Evolutionary conservation across 176 grass and related monocot genomes (phyloP).

Genomic region (Cenchrus americanus): DNA sequence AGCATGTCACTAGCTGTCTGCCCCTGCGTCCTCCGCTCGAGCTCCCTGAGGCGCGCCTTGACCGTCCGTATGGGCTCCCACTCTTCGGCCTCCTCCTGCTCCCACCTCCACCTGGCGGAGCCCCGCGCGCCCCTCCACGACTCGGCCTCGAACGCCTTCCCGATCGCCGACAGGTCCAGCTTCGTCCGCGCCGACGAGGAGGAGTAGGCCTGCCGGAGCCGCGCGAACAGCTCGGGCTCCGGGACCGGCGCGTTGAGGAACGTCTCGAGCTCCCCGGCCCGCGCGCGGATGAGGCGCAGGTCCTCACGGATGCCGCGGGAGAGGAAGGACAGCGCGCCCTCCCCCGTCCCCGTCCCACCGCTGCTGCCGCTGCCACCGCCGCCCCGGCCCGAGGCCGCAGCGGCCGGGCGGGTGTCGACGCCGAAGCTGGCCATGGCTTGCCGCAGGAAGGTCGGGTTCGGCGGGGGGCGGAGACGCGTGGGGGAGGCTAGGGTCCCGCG

Average conservation of each 20-base stretch:
- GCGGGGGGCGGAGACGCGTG: background rate
- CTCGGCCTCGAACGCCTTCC: conserved; percentile 75
- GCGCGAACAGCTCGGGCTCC: conserved; percentile 78
- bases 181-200: conserved; percentile 53
- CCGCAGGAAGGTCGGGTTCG: background rate
- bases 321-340: conserved; percentile 81
- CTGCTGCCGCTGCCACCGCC: background rate
- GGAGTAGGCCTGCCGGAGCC: conserved; percentile 54
- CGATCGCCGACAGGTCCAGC: conserved; percentile 76
- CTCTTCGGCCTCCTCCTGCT: conserved; percentile 57
- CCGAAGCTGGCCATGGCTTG: conserved; percentile 65
- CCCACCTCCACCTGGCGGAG: conserved; percentile 24
- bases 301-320: conserved; percentile 80
- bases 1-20: conserved; percentile 68
- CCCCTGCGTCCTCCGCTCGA: conserved; percentile 64
- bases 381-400: background rate
- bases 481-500: background rate
- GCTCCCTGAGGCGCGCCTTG: conserved; percentile 67
- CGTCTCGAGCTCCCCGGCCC: conserved; percentile 75
- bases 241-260: conserved; percentile 67
- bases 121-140: conserved; percentile 40
- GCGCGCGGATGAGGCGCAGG: conserved; percentile 74
- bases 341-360: conserved; percentile 25
- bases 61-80: conserved; percentile 85
- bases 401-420: conserved; percentile 59